Conservation (phyloP, 345 rosid species). For the Camelina neglecta region DNA sequence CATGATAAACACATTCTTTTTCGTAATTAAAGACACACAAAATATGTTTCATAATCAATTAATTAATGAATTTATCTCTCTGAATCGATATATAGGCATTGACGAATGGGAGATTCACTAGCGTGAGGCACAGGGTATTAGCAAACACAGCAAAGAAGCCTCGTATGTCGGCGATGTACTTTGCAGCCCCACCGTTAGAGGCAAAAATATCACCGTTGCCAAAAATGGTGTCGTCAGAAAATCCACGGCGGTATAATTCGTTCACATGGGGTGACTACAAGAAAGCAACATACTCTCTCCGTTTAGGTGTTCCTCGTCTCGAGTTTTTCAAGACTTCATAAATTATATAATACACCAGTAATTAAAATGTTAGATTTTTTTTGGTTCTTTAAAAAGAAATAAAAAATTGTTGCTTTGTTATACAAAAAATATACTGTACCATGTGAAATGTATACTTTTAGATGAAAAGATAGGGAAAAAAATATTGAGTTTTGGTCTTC, state of each 20-base stretch:
- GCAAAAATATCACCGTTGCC: slow-evolving; percentile 63
- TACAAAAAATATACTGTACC: slow-evolving; percentile 1
- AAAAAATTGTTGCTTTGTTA: slow-evolving; percentile 26
- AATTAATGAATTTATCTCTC: not conserved
- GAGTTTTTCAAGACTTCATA: slow-evolving; percentile 54
- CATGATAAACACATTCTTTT: not conserved
- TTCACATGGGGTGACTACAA: slow-evolving; percentile 91
- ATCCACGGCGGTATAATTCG: slow-evolving; percentile 57
- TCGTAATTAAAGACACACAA: not conserved
- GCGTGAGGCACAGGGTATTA: slow-evolving; percentile 84
- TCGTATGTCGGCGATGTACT: slow-evolving; percentile 83
- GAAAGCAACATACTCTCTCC: slow-evolving; percentile 69
- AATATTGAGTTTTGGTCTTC: not conserved
- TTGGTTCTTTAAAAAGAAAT: not conserved
- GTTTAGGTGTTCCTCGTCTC: slow-evolving; percentile 72
- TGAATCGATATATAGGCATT: slow-evolving; percentile 51
- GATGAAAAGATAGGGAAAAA: not conserved
- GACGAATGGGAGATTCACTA: slow-evolving; percentile 85
- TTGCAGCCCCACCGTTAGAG: slow-evolving; percentile 82
- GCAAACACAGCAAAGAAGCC: slow-evolving; percentile 58
- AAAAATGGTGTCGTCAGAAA: slow-evolving; percentile 56
- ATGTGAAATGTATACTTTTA: slow-evolving; percentile 19
- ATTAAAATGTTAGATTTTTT: not conserved
- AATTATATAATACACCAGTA: not conserved
- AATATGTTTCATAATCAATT: not conserved